Evolutionary conservation across 768 basidiomycete genomes (phyloP), one percentile per base, ranked within the genome.

Genomic region (Pleurotus sapidus): DNA sequence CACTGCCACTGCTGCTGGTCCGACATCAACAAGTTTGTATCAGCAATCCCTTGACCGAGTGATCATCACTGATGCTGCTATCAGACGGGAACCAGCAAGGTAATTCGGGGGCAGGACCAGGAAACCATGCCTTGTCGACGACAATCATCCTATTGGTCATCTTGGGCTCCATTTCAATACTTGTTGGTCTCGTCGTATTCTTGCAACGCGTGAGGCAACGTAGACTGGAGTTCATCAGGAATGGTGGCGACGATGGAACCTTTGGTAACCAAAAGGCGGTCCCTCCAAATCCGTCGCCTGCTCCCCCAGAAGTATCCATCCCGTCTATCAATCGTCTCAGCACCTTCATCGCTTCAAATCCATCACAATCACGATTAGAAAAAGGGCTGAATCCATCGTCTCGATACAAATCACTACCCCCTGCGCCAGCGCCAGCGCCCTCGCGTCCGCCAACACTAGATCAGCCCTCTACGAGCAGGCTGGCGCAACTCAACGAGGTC

Each of bases 161-260:
- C 38, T 40, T 61, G 18, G 51, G 51, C 7, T 51, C 49, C 24
- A 46, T 61, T 39, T 57, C 53, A 11, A 34, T 61, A 12, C 18
- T 58, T 9, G 38, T 49, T 40, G 56, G 50, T 34, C 43, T 61
- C 50, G 20, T 61, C 23, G 37, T 61, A 34, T 55, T 46, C 38
- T 23, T 55, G 23, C 57, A 57, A 38, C 20, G 9, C 17, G 30
- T 38, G 20, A 38, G 49, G 24, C 49, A 49, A 30, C 57, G 38
- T n/a, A 57, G 37, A 15, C 24, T 42, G 17, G 42, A 42, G 23
- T 20, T 42, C 11, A 25, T 54, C 51, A 40, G 25, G 37, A 25
- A 40, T 15, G 5, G 51, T n/a, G 39, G 24, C 15, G 34, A 54
- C 15, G 51, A 54, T 38, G 18, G 38, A 17, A 42, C 23, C 20